Percentiles rank a stretch among this genome's conserved stretches.
These are phyloP conservation scores for Fraxinus sp. DNA, from an alignment of 305 asterid species.

Conservation along the genomic window DNA sequence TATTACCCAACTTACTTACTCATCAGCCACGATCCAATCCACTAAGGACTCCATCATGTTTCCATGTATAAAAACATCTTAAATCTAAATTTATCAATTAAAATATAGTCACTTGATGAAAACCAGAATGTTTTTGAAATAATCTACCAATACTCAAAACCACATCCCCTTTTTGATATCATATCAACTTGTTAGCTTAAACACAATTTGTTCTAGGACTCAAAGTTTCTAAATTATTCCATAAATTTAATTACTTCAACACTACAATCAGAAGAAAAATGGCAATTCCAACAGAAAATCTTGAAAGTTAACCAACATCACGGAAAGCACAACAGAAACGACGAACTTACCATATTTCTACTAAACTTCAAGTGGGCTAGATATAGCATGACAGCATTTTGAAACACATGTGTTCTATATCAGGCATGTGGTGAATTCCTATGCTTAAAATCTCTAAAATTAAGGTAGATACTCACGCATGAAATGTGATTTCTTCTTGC, in stretches of 20 bases:
- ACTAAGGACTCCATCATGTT: too few species aligned
- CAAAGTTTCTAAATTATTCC: background rate
- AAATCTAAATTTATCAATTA: too few species aligned
- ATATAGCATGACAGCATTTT: background rate
- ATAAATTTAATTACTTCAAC: background rate
- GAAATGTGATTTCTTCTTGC: conserved; percentile 39
- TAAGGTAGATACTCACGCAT: conserved; percentile 46
- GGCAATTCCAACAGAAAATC: conserved; percentile 5
- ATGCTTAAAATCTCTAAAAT: background rate
- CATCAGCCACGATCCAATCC: too few species aligned
- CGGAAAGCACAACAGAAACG: background rate
- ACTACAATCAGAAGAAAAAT: background rate
- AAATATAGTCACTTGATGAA: too few species aligned
- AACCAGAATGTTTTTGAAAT: too few species aligned
- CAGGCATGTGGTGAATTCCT: background rate
- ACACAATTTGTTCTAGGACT: background rate
- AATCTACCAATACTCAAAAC: too few species aligned
- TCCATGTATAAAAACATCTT: too few species aligned
- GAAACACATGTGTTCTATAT: background rate
- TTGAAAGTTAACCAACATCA: conserved; percentile 7
- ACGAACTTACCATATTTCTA: background rate
- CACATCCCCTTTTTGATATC: background rate
- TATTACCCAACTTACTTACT: too few species aligned
- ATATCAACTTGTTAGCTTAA: background rate
- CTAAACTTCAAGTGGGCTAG: background rate